phyloP scores from a whole-genome alignment of 2,329 filamentous ascomycete species.

The Beauveria pseudobassiana region DNA sequence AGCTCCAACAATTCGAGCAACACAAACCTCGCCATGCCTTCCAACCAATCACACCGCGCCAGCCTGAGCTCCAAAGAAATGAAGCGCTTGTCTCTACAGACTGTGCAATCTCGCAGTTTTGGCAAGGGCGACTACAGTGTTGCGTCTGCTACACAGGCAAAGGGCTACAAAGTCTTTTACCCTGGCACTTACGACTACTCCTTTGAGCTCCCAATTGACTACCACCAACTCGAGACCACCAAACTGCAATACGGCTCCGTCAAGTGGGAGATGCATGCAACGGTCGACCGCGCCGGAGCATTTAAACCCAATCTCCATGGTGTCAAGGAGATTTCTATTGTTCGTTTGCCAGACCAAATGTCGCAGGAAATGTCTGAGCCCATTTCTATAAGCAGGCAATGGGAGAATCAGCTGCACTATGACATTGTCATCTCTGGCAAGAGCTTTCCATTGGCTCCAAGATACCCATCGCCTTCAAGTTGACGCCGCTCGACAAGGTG shows the following conservation, averaged over 20 bases:
- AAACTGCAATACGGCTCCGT: constrained; percentile 80
- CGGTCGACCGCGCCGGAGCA: constrained; percentile 76
- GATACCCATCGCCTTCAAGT: constrained; percentile 88
- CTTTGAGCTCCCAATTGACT: constrained; percentile 85
- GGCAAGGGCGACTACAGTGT: constrained; percentile 67
- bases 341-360: constrained; percentile 78
- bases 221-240: constrained; percentile 81
- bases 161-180: constrained; percentile 79
- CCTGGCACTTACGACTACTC: constrained; percentile 62
- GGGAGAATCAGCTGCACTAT: constrained; percentile 93
- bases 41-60: constrained; percentile 19
- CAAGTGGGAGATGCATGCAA: constrained; percentile 80
- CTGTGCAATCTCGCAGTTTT: constrained; percentile 78
- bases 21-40: constrained; percentile 23
- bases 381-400: constrained; percentile 86
- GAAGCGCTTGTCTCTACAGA: constrained; percentile 68
- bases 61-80: constrained; percentile 39
- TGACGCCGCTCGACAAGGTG: constrained; percentile 87
- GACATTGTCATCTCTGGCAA: constrained; percentile 95
- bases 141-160: constrained; percentile 50
- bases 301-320: constrained; percentile 86
- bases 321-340: constrained; percentile 71
- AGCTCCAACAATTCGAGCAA: constrained; percentile 28
- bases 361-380: constrained; percentile 88
- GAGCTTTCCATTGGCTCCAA: constrained; percentile 81